A percentile compares a stretch with the other conserved stretches of the same genome.
Evolutionary conservation across 1,139 yeast genomes (phyloP).

Genomic region (Hansenula lynferdii): DNA sequence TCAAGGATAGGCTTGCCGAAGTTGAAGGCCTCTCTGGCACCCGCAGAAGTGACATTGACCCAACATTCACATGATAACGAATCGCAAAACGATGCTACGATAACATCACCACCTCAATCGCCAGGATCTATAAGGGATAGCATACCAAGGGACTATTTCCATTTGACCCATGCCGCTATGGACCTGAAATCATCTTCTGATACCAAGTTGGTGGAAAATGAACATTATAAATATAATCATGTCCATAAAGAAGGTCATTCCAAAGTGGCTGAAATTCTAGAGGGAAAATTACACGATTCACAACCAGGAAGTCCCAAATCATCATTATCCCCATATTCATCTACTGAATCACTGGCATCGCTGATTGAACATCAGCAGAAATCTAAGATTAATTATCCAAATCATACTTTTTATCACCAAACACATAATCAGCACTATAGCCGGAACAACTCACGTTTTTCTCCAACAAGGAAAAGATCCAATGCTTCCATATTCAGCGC

Average conservation of each 20-base stretch:
- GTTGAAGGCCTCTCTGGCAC: not conserved
- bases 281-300: conserved; percentile 11
- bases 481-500: conserved; percentile 12
- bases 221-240: conserved; percentile 1
- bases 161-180: not conserved
- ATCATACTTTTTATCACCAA: conserved; percentile 23
- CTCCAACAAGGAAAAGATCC: conserved; percentile 11
- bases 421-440: too few species aligned
- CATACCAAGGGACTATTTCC: conserved; percentile 9
- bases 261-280: conserved; percentile 15
- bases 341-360: conserved; percentile 33
- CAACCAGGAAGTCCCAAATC: conserved; percentile 13
- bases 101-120: not conserved
- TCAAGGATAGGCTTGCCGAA: not conserved
- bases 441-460: too few species aligned
- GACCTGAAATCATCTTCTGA: not conserved
- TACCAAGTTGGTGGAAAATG: not conserved
- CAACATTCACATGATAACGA: conserved; percentile 1
- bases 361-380: conserved; percentile 32
- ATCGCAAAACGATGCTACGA: not conserved
- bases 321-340: conserved; percentile 25
- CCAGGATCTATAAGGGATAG: not conserved
- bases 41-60: conserved; percentile 1
- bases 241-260: conserved; percentile 10
- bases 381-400: conserved; percentile 34